Percentiles rank a stretch among this genome's conserved stretches.
phyloP scores from a whole-genome alignment of 768 basidiomycete genomes.

The Mycena epipterygia region DNA sequence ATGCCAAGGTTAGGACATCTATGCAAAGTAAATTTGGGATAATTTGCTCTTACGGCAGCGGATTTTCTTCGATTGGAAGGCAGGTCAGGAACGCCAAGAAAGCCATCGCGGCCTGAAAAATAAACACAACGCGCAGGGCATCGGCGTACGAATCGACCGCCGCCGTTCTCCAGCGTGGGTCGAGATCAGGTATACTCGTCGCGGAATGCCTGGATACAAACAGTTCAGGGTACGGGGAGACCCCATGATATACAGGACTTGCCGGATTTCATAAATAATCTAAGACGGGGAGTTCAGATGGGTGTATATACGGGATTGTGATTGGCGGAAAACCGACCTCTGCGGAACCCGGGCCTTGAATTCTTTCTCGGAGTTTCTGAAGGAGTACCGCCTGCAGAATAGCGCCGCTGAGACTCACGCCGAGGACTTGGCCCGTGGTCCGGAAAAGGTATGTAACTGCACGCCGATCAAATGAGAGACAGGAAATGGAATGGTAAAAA shows the following conservation, averaged over 20 bases:
- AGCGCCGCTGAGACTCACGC: conserved; percentile 90
- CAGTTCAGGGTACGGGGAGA: not conserved
- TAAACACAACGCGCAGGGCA: conserved; percentile 86
- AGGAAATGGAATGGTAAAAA: conserved; percentile 19
- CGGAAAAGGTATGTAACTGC: conserved; percentile 94
- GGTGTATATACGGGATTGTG: conserved; percentile 22
- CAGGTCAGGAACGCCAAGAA: conserved; percentile 76
- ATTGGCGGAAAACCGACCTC: conserved; percentile 64
- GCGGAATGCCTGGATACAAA: conserved; percentile 70
- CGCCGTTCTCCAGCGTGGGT: conserved; percentile 65
- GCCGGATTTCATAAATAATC: conserved; percentile 84
- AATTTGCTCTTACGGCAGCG: conserved; percentile 62
- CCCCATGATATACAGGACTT: conserved; percentile 29
- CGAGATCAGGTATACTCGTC: conserved; percentile 75
- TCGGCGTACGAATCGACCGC: conserved; percentile 85
- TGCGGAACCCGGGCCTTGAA: conserved; percentile 80
- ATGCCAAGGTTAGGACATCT: conserved; percentile 10
- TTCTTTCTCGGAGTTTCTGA: conserved; percentile 76
- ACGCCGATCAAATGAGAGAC: conserved; percentile 5
- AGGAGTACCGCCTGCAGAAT: conserved; percentile 86
- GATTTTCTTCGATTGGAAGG: conserved; percentile 83
- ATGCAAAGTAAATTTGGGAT: conserved; percentile 22
- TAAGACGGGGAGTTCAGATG: conserved; percentile 46
- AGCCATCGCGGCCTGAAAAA: conserved; percentile 79
- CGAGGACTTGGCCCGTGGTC: conserved; percentile 95